phyloP scores from a whole-genome alignment of 2,329 filamentous ascomycete genomes.

The Aureobasidium namibiae region DNA sequence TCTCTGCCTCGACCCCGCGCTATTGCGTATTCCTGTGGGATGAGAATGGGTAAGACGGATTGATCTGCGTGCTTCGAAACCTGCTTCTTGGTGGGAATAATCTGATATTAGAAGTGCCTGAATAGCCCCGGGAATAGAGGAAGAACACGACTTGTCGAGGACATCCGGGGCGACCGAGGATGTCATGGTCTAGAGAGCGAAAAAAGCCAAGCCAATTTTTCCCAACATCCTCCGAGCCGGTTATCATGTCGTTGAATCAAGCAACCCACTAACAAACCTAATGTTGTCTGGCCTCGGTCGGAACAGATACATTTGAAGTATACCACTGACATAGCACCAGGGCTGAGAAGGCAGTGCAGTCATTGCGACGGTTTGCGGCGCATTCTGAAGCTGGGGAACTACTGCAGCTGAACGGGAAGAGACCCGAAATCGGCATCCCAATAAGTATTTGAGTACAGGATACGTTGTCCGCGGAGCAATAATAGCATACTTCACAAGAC shows the following conservation, averaged over 20 bases:
- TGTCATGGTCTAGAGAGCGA: background rate
- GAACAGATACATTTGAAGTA: background rate
- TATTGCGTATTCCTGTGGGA: background rate
- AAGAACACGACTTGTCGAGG: background rate
- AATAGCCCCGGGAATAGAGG: conserved; percentile 5
- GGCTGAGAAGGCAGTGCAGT: background rate
- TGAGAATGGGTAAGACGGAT: background rate
- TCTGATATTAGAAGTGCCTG: background rate
- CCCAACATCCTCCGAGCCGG: conserved; percentile 2
- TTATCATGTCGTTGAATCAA: conserved; percentile 7
- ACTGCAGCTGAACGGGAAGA: background rate
- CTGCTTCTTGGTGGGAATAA: conserved; percentile 8
- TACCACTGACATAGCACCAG: background rate
- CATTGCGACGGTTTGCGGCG: background rate
- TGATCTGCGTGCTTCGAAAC: conserved; percentile 1
- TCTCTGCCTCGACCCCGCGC: background rate
- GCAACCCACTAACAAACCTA: conserved; percentile 5
- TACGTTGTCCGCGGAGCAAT: background rate
- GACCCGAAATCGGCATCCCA: background rate
- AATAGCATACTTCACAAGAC: background rate
- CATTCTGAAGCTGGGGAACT: background rate
- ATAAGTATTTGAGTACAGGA: background rate
- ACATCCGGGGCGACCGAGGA: conserved; percentile 4
- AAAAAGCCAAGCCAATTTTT: conserved; percentile 11
- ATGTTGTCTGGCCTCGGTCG: background rate